Evolutionary conservation across 805 yeast genomes (phyloP).

Genomic region (Yarrowia hollandica): DNA sequence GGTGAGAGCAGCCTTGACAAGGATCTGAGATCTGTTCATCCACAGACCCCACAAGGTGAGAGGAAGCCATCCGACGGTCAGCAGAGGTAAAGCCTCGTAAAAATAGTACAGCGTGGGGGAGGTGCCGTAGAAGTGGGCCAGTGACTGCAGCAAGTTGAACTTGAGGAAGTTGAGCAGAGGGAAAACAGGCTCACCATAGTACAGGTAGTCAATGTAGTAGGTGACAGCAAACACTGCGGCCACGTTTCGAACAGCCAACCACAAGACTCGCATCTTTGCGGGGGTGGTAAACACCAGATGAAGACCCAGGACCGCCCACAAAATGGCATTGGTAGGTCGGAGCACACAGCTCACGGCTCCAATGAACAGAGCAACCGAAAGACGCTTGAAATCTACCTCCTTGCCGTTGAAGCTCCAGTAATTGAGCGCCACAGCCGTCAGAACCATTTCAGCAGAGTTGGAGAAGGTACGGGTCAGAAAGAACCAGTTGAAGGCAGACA

Average conservation of each 20-base stretch:
- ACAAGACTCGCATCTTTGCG: slow-evolving; percentile 32
- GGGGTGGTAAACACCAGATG: slow-evolving; percentile 32
- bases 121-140: slow-evolving; percentile 80
- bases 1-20: slow-evolving; percentile 42
- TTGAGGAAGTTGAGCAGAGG: slow-evolving; percentile 71
- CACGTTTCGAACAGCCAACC: slow-evolving; percentile 36
- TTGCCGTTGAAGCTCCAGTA: slow-evolving; percentile 65
- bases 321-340: slow-evolving; percentile 78
- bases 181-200: slow-evolving; percentile 53
- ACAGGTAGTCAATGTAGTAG: slow-evolving; percentile 54
- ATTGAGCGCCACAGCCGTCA: slow-evolving; percentile 65
- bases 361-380: slow-evolving; percentile 47
- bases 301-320: slow-evolving; percentile 70
- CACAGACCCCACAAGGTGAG: slow-evolving; percentile 51
- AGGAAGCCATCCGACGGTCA: slow-evolving; percentile 68
- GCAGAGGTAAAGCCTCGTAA: slow-evolving; percentile 76
- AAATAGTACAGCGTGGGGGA: slow-evolving; percentile 85
- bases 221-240: slow-evolving; percentile 44
- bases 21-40: slow-evolving; percentile 35
- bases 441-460: slow-evolving; percentile 73
- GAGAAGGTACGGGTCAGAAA: slow-evolving; percentile 80
- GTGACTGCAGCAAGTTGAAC: slow-evolving; percentile 72
- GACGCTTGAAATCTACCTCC: slow-evolving; percentile 33
- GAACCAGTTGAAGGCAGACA: slow-evolving; percentile 80
- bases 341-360: slow-evolving; percentile 68